These are phyloP conservation scores for Rhynchospora tenuis DNA, from an alignment of 176 grass and related monocot species.

Conservation along the genomic window DNA sequence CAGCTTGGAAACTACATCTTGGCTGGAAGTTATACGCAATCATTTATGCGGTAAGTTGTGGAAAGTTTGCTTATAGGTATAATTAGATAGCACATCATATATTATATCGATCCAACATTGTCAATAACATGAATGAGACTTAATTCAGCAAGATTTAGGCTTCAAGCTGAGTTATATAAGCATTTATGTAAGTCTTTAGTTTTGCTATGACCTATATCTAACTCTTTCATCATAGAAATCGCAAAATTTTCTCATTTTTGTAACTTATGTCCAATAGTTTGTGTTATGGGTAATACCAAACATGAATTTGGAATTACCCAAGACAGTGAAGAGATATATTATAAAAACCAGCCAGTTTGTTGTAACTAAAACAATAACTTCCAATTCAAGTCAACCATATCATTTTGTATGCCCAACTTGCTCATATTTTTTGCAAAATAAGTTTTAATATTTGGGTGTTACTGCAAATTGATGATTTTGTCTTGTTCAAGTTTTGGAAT, in stretches of 20 bases:
- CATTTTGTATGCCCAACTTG: background rate
- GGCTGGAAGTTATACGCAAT: constrained; percentile 28
- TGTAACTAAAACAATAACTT: background rate
- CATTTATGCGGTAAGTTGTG: constrained; percentile 21
- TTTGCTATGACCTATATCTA: background rate
- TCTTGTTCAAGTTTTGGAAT: background rate
- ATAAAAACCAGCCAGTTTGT: background rate
- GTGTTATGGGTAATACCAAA: background rate
- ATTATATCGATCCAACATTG: background rate
- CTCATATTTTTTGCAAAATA: background rate
- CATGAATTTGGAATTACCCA: background rate
- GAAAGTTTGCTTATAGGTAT: background rate
- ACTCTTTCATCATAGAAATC: background rate
- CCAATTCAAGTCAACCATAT: background rate
- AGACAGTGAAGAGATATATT: background rate
- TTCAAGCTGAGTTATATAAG: background rate
- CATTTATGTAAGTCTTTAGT: background rate
- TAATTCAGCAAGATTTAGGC: background rate
- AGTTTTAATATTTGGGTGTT: background rate
- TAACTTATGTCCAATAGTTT: background rate
- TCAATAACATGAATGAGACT: background rate
- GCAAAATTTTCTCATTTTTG: background rate
- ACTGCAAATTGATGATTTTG: background rate
- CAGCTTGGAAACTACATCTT: constrained; percentile 26
- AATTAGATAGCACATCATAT: background rate